Evolutionary conservation across 2,329 filamentous ascomycete species (phyloP).

Genomic region (Chaetoscypha palmicola): DNA sequence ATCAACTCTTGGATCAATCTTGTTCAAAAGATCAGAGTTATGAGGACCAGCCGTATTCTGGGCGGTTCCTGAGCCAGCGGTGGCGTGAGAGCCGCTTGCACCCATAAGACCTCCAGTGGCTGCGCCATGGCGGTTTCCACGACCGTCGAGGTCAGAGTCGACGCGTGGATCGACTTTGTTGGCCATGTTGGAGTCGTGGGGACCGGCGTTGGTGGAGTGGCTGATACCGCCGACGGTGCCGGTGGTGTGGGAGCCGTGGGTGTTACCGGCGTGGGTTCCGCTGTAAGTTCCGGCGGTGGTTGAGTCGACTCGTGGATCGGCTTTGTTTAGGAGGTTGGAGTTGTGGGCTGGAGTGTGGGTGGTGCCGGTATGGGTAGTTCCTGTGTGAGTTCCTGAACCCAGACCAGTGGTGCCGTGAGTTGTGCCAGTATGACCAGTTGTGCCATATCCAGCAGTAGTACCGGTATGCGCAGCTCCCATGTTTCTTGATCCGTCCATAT

Average conservation of each 20-base stretch:
- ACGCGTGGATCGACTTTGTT: conserved; percentile 47
- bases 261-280: conserved; percentile 8
- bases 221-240: conserved; percentile 19
- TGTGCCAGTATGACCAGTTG: conserved; percentile 4
- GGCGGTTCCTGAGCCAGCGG: conserved; percentile 31
- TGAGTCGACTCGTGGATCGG: conserved; percentile 43
- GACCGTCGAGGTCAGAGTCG: conserved; percentile 43
- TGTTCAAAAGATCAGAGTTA: conserved; percentile 47
- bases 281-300: not conserved
- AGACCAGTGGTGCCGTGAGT: conserved; percentile 3
- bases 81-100: conserved; percentile 26
- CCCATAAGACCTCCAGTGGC: conserved; percentile 27
- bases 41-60: conserved; percentile 45
- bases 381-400: conserved; percentile 9
- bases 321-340: conserved; percentile 36
- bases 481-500: conserved; percentile 46
- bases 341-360: conserved; percentile 34
- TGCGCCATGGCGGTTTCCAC: conserved; percentile 31
- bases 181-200: conserved; percentile 30
- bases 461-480: conserved; percentile 30
- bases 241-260: conserved; percentile 5
- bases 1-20: conserved; percentile 40
- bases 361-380: conserved; percentile 12
- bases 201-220: conserved; percentile 32
- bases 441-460: not conserved